Conservation (phyloP, 805 yeast genomes). For the Monosporozyma aquatica region DNA sequence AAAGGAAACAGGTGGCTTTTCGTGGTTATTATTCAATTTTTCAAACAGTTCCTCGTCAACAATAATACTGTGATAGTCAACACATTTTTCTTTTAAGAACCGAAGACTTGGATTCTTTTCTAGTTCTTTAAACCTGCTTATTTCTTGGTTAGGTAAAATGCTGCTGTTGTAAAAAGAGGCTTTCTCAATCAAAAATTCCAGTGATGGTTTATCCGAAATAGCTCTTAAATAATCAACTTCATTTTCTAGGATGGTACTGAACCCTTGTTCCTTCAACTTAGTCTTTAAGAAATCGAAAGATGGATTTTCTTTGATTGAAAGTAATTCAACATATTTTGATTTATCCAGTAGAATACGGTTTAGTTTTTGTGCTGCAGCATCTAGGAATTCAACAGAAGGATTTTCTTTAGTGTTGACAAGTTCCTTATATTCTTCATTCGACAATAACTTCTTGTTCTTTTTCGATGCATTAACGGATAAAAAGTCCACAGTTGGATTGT, state of each 20-base stretch:
- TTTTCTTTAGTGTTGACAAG: neutral
- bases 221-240: too few relatives aligned
- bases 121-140: neutral
- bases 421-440: neutral
- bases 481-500: neutral
- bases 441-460: neutral
- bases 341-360: neutral
- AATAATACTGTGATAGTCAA: conserved; percentile 9
- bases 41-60: neutral
- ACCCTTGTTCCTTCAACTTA: too few relatives aligned
- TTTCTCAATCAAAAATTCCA: conserved; percentile 1
- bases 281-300: too few relatives aligned
- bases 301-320: too few relatives aligned
- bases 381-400: conserved; percentile 21
- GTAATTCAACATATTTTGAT: neutral
- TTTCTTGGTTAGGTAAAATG: neutral
- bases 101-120: conserved; percentile 6
- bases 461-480: neutral
- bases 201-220: too few relatives aligned
- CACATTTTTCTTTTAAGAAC: conserved; percentile 3
- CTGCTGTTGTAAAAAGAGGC: conserved; percentile 5
- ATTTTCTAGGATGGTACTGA: too few relatives aligned
- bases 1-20: neutral
- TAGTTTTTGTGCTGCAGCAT: conserved; percentile 15
- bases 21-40: neutral